Evolutionary conservation across 495 filamentous ascomycete species (phyloP), one percentile per base, ranked within the genome.

Genomic region (Penicillium silybi): DNA sequence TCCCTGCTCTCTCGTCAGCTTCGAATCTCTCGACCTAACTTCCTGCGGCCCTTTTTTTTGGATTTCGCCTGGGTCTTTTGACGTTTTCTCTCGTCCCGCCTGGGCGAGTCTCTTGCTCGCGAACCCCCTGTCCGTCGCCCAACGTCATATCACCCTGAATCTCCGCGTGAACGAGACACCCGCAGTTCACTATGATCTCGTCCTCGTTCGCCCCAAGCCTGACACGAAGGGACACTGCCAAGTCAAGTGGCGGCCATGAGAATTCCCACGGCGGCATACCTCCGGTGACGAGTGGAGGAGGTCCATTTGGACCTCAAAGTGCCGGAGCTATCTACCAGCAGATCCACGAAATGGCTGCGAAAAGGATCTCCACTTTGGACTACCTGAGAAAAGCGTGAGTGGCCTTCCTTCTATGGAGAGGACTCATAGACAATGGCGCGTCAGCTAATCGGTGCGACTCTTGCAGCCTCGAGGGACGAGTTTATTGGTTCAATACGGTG

Each of bases 401-500:
- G 42, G 6, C 41, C 17, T 2, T 25, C 34, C 18, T 39, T 17
- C n/a, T 3, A 41, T n/a, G 9, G 6, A 39, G n/a, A 41, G 10
- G 38, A 23, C 11, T 3, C 15, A 15, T 6, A 5, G 8, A 7
- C 13, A 35, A 16, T 5, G n/a, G 9, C 17, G 37, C n/a, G 32
- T 23, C n/a, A 29, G 42, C 46, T 55, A 41, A 50, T 27, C 7
- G 17, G 16, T 20, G 26, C n/a, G 37, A 18, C 38, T 16, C 41
- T n/a, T 47, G 32, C 60, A 96, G 90, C 19, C 88, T 96, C 57
- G 90, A 95, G 72, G 92, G 95, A 43, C 86, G 87, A 45, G 84
- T 96, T 19, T 97, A 96, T 74, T 97, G 92, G 91, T 96, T 96
- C 70, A 96, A 96, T 70, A 95, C 93, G 0, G 80, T 97, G 40